phyloP scores from a whole-genome alignment of 2,329 filamentous ascomycete genomes.

The Cytospora piceae region DNA sequence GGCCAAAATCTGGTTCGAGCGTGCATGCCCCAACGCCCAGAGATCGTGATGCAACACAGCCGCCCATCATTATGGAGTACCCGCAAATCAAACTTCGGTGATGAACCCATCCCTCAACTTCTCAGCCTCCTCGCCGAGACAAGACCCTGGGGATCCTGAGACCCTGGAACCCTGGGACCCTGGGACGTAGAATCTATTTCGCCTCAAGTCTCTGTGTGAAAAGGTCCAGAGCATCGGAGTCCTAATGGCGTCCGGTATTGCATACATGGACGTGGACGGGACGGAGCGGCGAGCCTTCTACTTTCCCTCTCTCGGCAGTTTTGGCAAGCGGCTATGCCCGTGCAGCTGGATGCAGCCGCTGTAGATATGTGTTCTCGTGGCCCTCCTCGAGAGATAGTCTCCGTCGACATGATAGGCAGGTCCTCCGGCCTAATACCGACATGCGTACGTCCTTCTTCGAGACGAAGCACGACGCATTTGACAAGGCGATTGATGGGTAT shows the following conservation, averaged over 20 bases:
- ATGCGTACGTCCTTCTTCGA: not conserved
- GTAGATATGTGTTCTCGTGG: slow-evolving; percentile 6
- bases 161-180: not conserved
- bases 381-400: not conserved
- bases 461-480: not conserved
- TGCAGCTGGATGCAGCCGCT: slow-evolving; percentile 14
- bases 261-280: slow-evolving; percentile 8
- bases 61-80: slow-evolving; percentile 8
- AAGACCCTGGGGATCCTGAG: not conserved
- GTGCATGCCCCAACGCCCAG: slow-evolving; percentile 7
- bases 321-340: slow-evolving; percentile 24
- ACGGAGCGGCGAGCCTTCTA: slow-evolving; percentile 9
- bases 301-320: slow-evolving; percentile 12
- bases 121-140: not conserved
- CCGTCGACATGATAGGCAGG: not conserved
- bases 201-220: slow-evolving; percentile 15
- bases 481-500: not conserved
- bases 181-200: slow-evolving; percentile 8
- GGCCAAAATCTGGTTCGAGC: no score
- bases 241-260: slow-evolving; percentile 14
- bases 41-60: slow-evolving; percentile 17
- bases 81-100: not conserved
- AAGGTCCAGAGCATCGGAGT: not conserved
- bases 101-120: not conserved
- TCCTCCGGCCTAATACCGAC: not conserved